phyloP scores from a whole-genome alignment of 805 yeast species.

The Saccharomycopsis guyanensis region DNA sequence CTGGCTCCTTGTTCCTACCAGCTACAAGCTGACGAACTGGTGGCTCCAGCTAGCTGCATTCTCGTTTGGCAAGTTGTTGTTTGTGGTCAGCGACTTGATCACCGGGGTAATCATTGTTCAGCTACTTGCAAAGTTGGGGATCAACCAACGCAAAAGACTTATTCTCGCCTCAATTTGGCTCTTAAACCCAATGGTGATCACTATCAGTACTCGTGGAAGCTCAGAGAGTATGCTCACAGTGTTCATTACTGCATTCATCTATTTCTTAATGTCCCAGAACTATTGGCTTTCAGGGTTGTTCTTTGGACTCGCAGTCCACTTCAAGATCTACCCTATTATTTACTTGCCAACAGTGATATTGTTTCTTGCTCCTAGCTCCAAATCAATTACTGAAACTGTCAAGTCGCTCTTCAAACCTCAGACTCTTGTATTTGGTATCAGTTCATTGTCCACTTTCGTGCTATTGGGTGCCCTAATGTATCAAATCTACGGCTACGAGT shows the following conservation, averaged over 20 bases:
- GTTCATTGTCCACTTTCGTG: slow-evolving; percentile 38
- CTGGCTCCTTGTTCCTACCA: slow-evolving; percentile 73
- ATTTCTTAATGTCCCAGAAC: slow-evolving; percentile 31
- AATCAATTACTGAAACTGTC: neutral
- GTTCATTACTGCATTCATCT: slow-evolving; percentile 54
- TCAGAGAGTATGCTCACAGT: slow-evolving; percentile 86
- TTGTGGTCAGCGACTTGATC: slow-evolving; percentile 67
- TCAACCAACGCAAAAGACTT: slow-evolving; percentile 28
- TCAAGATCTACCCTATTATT: slow-evolving; percentile 87
- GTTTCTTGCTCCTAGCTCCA: slow-evolving; percentile 21
- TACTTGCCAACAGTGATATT: slow-evolving; percentile 68
- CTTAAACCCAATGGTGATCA: slow-evolving; percentile 88
- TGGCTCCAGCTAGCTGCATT: slow-evolving; percentile 42
- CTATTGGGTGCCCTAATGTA: slow-evolving; percentile 55
- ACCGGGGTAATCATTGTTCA: slow-evolving; percentile 62
- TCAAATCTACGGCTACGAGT: slow-evolving; percentile 62
- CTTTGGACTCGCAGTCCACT: slow-evolving; percentile 77
- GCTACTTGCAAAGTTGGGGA: slow-evolving; percentile 27
- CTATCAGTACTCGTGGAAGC: slow-evolving; percentile 89
- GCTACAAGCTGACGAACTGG: slow-evolving; percentile 41
- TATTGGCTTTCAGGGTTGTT: slow-evolving; percentile 37
- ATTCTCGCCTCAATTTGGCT: slow-evolving; percentile 66
- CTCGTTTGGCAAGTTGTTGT: slow-evolving; percentile 73
- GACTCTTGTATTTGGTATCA: slow-evolving; percentile 26
- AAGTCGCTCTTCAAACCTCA: neutral